Base-by-base conservation (phyloP, 2,329 filamentous ascomycete species). In the Diaporthe batatas region DNA sequence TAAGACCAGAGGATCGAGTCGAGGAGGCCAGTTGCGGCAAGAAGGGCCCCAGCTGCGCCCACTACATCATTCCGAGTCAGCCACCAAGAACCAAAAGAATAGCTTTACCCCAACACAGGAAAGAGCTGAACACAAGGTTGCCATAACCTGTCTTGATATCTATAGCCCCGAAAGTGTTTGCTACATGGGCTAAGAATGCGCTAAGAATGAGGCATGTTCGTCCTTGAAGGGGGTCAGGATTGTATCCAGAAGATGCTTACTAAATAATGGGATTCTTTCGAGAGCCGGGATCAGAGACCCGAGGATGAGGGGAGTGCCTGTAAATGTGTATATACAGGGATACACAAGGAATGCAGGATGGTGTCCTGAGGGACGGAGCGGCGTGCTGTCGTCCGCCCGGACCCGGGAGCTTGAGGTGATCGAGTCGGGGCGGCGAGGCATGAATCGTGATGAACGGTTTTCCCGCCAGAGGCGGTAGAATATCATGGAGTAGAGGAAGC, bases 251-350 rank as follows among this genome's bases (percentile, higher is more conserved):
- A 39, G 36, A 10, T 39, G 36, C 36, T 39, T 39, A 39, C 36
- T 91, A 49, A 74, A 74, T 1, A 21, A 1, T 2, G 44, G 34
- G 18, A 55, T 55, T 5, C 18, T 23, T 14, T 74, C 70, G 29
- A 74, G 51, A 2, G n/a, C 1, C 3, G 73, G 67, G 36, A 74
- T 59, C 7, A 74, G 34, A 25, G 86, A 86, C 18, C 91, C 90
- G 0, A 89, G 85, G 6, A 91, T 91, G 0, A 94, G 84, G 0
- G 92, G 92, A 0, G 91, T 84, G 0, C 91, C 93, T 78, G 91
- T 92, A n/a, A 92, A 76, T 8, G 92, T 86, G 79, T 93, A 93
- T 75, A 93, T 91, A 75, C 91, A 78, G 0, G 92, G 92, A 74
- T 94, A 94, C 10, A 92, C 84, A 39, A 92, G 89, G 75, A 93